Conservation (phyloP, 331 rosid species). For the Arachis monticola region DNA sequence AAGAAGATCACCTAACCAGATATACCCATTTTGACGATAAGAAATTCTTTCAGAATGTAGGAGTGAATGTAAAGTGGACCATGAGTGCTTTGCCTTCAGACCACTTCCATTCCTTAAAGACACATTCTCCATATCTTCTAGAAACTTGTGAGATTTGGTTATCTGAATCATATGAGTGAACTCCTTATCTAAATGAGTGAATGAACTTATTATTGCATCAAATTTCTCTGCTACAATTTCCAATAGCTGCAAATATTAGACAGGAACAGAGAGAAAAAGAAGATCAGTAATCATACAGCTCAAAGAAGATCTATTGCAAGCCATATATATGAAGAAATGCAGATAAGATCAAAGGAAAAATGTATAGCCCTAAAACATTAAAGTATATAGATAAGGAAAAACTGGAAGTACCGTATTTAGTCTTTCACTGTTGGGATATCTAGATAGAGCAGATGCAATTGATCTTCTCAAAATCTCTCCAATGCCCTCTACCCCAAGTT, state of each 20-base stretch:
- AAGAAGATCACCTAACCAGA: slow-evolving; percentile 97
- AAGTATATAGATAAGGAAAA: slow-evolving; percentile 18
- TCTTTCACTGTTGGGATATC: slow-evolving; percentile 86
- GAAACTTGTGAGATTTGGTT: slow-evolving; percentile 74
- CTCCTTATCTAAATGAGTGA: slow-evolving; percentile 91
- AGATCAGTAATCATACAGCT: slow-evolving; percentile 10
- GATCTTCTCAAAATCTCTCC: slow-evolving; percentile 93
- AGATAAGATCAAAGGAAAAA: neutral
- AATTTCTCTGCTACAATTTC: slow-evolving; percentile 81
- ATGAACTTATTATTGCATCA: slow-evolving; percentile 72
- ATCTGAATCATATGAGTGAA: slow-evolving; percentile 81
- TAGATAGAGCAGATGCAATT: slow-evolving; percentile 69
- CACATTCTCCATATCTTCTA: slow-evolving; percentile 69
- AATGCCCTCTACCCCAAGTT: slow-evolving; percentile 94
- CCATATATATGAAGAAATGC: slow-evolving; percentile 11
- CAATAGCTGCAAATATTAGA: slow-evolving; percentile 74
- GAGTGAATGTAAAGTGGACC: slow-evolving; percentile 95
- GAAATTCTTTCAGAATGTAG: slow-evolving; percentile 90
- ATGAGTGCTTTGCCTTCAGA: slow-evolving; percentile 72
- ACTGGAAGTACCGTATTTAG: slow-evolving; percentile 66
- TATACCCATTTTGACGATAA: slow-evolving; percentile 83
- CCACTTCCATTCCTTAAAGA: slow-evolving; percentile 66
- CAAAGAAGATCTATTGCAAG: neutral
- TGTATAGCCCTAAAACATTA: slow-evolving; percentile 24
- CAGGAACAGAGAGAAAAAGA: slow-evolving; percentile 22